Base-by-base conservation (phyloP, 306 rosid genomes). In the Amphicarpaea edgeworthii region DNA sequence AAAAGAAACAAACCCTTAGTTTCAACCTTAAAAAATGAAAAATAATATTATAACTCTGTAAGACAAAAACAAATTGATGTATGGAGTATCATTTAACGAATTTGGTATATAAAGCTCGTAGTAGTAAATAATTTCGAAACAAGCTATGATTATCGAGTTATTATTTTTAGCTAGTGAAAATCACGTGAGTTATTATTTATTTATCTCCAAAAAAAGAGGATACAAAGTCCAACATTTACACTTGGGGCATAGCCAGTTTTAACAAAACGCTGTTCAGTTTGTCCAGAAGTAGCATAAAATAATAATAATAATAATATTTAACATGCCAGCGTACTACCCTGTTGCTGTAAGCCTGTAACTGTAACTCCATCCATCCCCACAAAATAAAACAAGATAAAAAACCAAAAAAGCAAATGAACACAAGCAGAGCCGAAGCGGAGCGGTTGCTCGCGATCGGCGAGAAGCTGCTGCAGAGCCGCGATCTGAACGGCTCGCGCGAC, bases 371-470 rank as follows among this genome's bases (percentile, higher is more conserved):
- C 76, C 23, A 38, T n/a, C 46, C 2, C 12, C 24, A 50, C 14
- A 19, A 34, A 53, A 58, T 0, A 20, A 21, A 71, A 43, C 8
- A 14, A 51, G 17, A 12, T 47, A 28, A 4, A 38, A 8, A 9
- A n/a, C n/a, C 0, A 24, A 12, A 65, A 15, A 0, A 0, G 5
- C 6, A 17, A 34, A 84, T 84, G 87, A 59, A 23, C 51, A 51
- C 75, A 75, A 62, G 46, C 83, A 77, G 85, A 79, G 86, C 42
- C 7, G 98, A 96, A 85, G 99, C 93, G 3, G 96, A 92, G 64
- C 90, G 98, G 1, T 72, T 96, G 70, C 87, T 96, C 0, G 93
- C 91, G 28, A 88, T 96, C 46, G 88, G 93, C 3, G 99, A 96
- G 34, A 88, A 96, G 65, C 97, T 92, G 1, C 42, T 96, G 1